These are phyloP conservation scores for Croton setiger DNA, from an alignment of 441 rosid genomes.

Conservation along the genomic window DNA sequence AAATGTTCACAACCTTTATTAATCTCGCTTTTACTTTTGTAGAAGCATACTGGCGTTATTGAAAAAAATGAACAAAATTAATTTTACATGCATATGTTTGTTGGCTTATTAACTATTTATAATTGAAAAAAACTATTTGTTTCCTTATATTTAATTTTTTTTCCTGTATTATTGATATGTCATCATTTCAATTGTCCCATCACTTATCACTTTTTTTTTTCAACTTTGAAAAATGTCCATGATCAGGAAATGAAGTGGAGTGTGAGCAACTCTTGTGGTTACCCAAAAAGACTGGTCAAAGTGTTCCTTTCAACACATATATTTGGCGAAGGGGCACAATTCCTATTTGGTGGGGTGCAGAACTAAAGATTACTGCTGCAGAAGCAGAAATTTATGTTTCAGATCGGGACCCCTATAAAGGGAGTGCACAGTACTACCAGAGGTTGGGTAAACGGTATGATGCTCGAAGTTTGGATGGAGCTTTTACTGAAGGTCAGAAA, in stretches of 20 bases:
- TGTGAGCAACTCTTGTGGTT: slow-evolving; percentile 98
- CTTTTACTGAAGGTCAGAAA: slow-evolving; percentile 58
- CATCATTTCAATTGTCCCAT: neutral
- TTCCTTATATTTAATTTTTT: neutral
- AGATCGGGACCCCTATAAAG: slow-evolving; percentile 83
- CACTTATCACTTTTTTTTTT: slow-evolving; percentile 8
- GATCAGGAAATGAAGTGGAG: slow-evolving; percentile 96
- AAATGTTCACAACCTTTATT: neutral
- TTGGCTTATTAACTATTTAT: neutral
- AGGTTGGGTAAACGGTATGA: slow-evolving; percentile 89
- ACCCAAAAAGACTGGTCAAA: slow-evolving; percentile 72
- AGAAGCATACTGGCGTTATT: slow-evolving; percentile 4
- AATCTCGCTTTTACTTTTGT: neutral
- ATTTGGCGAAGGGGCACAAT: slow-evolving; percentile 98
- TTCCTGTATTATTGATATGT: slow-evolving; percentile 15
- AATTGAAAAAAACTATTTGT: neutral
- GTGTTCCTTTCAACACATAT: slow-evolving; percentile 80
- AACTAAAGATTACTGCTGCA: slow-evolving; percentile 82
- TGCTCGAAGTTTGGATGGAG: slow-evolving; percentile 58
- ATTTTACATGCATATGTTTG: neutral
- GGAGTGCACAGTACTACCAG: slow-evolving; percentile 78
- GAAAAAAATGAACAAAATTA: neutral
- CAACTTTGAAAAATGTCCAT: slow-evolving; percentile 31
- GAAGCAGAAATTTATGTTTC: slow-evolving; percentile 98
- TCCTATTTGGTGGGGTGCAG: slow-evolving; percentile 99